Conservation (phyloP, 768 basidiomycete genomes). For the Boletales sp. region DNA sequence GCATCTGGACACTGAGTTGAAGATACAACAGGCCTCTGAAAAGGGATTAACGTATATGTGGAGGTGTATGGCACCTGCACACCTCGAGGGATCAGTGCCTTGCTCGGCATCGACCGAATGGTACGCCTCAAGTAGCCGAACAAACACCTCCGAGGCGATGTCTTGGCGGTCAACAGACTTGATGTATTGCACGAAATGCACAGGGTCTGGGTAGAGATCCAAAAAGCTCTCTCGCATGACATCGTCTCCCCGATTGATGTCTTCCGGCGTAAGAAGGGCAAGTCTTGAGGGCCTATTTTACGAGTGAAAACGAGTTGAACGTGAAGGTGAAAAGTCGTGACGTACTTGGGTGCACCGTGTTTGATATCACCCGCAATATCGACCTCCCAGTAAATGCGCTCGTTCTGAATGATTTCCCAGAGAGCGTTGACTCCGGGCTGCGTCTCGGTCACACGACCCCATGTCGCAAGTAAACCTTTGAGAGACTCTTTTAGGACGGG, state of each 20-base stretch:
- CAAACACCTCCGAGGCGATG: conserved; percentile 69
- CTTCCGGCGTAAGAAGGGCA: conserved; percentile 51
- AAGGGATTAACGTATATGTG: conserved; percentile 3
- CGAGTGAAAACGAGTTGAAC: not conserved
- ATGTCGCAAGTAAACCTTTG: conserved; percentile 60
- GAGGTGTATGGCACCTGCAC: not conserved
- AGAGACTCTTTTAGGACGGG: conserved; percentile 59
- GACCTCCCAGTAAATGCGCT: conserved; percentile 53
- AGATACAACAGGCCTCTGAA: conserved; percentile 66
- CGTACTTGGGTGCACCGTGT: conserved; percentile 41
- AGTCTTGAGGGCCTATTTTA: conserved; percentile 26
- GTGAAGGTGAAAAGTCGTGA: conserved; percentile 2
- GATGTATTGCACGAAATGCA: conserved; percentile 62
- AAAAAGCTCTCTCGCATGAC: conserved; percentile 50
- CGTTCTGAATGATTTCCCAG: conserved; percentile 54
- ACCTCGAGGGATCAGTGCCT: conserved; percentile 25
- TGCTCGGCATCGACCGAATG: conserved; percentile 28
- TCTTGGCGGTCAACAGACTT: conserved; percentile 65
- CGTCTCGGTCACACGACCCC: conserved; percentile 64
- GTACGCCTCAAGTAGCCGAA: conserved; percentile 70
- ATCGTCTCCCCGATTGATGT: conserved; percentile 38
- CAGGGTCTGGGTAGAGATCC: conserved; percentile 72
- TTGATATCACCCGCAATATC: conserved; percentile 51
- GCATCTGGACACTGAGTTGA: conserved; percentile 81
- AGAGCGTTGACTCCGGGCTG: conserved; percentile 52